Base-by-base conservation (phyloP, 805 yeast genomes). In the Candida mattraensis region DNA sequence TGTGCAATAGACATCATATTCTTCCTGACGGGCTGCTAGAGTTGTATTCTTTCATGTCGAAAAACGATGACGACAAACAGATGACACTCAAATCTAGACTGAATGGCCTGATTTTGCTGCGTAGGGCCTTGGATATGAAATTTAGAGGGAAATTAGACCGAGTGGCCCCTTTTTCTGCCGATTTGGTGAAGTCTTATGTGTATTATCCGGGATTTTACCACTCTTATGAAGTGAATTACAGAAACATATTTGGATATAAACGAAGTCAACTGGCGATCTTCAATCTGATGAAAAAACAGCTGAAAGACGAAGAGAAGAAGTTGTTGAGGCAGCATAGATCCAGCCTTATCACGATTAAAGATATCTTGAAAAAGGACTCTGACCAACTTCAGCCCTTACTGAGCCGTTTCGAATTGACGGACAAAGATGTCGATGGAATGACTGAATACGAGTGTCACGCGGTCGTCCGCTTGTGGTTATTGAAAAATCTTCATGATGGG, bases 21-120 rank as follows among this genome's bases (percentile, higher is more conserved):
- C 44, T 74, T 2, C 77, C 80, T 1, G 66, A 60, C 1, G 65
- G 70, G 15, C 54, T 83, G 33, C 47, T 80, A 3, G 63, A 63
- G 20, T 56, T 80, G 9, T 84, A 80, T 56, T 75, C 76, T 18
- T 72, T 58, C 45, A 55, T 82, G 27, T 72, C 74, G 6, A 73
- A 67, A 41, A 63, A 70, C 33, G 50, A 53, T 1, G 67, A 72
- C 43, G 89, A 83, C 35, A 40, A 47, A 6, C 45, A 39, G 2
- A 43, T 70, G 16, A 73, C 78, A 0, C 55, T 76, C 26, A 66
- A 84, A 47, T 70, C 74, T 64, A 58, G 66, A 33, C 58, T 84
- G n/a, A 79, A 78, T 30, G 93, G 89, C 0, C 51, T 80, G 22
- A 75, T 69, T 45, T 72, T 77, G 40, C 56, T 84, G 28, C 57